These are phyloP conservation scores for Barnettozyma siamensis DNA, from an alignment of 805 yeast species.

Conservation along the genomic window DNA sequence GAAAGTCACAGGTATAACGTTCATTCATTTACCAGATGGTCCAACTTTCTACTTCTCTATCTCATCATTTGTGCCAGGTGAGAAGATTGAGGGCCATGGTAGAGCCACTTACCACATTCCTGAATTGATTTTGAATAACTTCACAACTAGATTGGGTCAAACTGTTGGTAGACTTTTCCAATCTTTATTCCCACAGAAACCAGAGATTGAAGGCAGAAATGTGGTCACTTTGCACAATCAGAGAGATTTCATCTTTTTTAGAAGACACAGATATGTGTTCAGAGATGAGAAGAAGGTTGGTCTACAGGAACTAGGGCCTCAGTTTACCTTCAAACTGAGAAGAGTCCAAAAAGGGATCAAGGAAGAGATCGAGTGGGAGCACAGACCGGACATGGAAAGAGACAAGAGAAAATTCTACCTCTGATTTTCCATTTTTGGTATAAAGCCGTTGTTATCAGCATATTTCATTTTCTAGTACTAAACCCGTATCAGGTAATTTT, in stretches of 20 bases:
- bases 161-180: slow-evolving; percentile 92
- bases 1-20: slow-evolving; percentile 83
- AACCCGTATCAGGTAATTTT: slow-evolving; percentile 4
- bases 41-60: slow-evolving; percentile 92
- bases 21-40: slow-evolving; percentile 90
- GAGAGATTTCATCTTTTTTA: slow-evolving; percentile 89
- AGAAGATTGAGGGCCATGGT: slow-evolving; percentile 82
- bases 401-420: slow-evolving; percentile 85
- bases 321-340: slow-evolving; percentile 83
- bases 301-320: slow-evolving; percentile 94
- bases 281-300: slow-evolving; percentile 90
- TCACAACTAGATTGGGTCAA: slow-evolving; percentile 86
- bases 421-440: background rate
- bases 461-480: too few relatives aligned
- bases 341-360: slow-evolving; percentile 87
- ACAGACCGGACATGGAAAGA: slow-evolving; percentile 91
- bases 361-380: slow-evolving; percentile 95
- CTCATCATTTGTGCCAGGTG: slow-evolving; percentile 68
- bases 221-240: slow-evolving; percentile 95
- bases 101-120: slow-evolving; percentile 87
- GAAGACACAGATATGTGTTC: slow-evolving; percentile 91
- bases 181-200: slow-evolving; percentile 84
- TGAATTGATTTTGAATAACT: slow-evolving; percentile 86
- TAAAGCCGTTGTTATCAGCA: background rate
- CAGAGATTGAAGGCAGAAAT: slow-evolving; percentile 93